phyloP scores from a whole-genome alignment of 805 yeast genomes.

The Diddensiella caesifluorescens region DNA sequence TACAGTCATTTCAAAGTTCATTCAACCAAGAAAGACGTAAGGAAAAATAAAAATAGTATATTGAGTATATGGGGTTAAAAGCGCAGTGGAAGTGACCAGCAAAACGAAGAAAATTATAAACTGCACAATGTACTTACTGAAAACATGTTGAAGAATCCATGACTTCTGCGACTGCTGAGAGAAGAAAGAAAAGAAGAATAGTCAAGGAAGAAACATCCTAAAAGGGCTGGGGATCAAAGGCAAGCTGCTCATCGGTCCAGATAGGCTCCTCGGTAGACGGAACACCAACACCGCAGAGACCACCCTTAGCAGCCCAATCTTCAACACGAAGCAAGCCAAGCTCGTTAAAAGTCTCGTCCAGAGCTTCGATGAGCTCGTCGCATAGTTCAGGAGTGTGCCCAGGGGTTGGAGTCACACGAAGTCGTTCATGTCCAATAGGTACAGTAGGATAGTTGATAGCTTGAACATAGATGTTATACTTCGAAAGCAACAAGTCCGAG shows the following conservation, averaged over 20 bases:
- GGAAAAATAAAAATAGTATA: not conserved
- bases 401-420: constrained; percentile 98
- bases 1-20: no score
- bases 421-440: constrained; percentile 89
- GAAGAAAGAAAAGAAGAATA: no score
- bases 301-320: constrained; percentile 78
- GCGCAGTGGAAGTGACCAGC: no score
- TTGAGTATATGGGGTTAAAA: no score
- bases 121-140: no score
- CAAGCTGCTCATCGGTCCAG: constrained; percentile 83
- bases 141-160: no score
- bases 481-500: constrained; percentile 78
- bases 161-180: no score
- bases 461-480: constrained; percentile 89
- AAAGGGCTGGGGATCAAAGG: constrained; percentile 12
- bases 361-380: constrained; percentile 68
- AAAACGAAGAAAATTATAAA: not conserved
- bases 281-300: constrained; percentile 86
- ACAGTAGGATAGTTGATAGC: constrained; percentile 99
- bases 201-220: not conserved
- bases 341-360: constrained; percentile 74
- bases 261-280: constrained; percentile 50
- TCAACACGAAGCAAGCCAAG: constrained; percentile 66
- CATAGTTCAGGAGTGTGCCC: constrained; percentile 79
- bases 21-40: not conserved